phyloP scores from a whole-genome alignment of 2,329 filamentous ascomycete genomes.

The Leptographium wingfieldii region DNA sequence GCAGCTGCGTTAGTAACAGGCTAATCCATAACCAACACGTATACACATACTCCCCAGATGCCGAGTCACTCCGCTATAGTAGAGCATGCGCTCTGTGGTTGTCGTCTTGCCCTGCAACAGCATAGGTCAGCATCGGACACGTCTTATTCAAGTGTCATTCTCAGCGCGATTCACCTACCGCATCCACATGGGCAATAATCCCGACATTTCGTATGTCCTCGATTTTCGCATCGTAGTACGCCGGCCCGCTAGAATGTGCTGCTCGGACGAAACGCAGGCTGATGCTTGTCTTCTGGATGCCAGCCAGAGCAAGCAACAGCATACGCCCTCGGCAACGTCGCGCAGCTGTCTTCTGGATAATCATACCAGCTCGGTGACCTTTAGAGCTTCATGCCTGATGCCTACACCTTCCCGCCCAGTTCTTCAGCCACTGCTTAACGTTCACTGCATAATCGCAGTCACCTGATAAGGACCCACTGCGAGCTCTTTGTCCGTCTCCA shows the following conservation, averaged over 20 bases:
- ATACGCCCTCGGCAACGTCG: slow-evolving; percentile 1
- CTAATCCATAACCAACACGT: too few relatives aligned
- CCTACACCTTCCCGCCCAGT: too few relatives aligned
- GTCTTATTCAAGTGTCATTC: not conserved
- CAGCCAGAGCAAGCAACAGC: not conserved
- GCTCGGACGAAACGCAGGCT: not conserved
- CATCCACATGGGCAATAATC: slow-evolving; percentile 98
- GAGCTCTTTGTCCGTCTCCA: not conserved
- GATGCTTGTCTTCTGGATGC: not conserved
- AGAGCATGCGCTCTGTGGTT: slow-evolving; percentile 97
- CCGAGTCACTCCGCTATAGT: slow-evolving; percentile 81
- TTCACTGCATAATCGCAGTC: not conserved
- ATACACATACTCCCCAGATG: slow-evolving; percentile 55
- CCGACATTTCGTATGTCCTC: slow-evolving; percentile 82
- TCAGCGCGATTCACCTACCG: slow-evolving; percentile 31
- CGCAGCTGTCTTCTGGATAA: not conserved
- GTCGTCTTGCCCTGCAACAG: slow-evolving; percentile 71
- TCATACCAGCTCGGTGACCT: slow-evolving; percentile 4
- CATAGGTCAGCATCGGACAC: not conserved
- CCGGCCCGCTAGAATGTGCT: slow-evolving; percentile 1
- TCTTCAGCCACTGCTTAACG: not conserved
- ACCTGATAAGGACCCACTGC: not conserved
- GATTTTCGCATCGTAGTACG: slow-evolving; percentile 26
- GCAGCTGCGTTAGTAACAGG: not conserved
- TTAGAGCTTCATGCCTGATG: not conserved